phyloP scores from a whole-genome alignment of 1,139 yeast genomes.

The Scheffersomyces cryptocercus region DNA sequence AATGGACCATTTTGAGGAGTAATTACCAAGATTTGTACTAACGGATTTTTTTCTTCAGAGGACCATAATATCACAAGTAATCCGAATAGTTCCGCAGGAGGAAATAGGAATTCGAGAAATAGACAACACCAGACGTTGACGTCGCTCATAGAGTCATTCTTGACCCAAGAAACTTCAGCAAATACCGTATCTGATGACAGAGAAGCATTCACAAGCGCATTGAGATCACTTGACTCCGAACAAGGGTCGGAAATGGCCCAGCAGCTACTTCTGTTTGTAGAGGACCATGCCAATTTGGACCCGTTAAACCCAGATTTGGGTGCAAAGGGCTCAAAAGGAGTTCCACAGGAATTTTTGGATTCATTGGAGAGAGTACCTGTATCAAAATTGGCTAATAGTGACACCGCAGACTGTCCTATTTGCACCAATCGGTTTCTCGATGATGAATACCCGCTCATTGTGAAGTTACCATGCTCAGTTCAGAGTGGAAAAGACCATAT shows the following conservation, averaged over 20 bases:
- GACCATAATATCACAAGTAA: slow-evolving; percentile 31
- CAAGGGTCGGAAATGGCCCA: slow-evolving; percentile 34
- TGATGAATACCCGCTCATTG: slow-evolving; percentile 80
- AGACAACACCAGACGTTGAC: slow-evolving; percentile 40
- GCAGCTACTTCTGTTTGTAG: slow-evolving; percentile 27
- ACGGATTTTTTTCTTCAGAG: slow-evolving; percentile 15
- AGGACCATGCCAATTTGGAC: slow-evolving; percentile 11
- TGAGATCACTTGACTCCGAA: slow-evolving; percentile 30
- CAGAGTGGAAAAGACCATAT: slow-evolving; percentile 51
- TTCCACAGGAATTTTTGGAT: slow-evolving; percentile 70
- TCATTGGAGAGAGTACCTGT: slow-evolving; percentile 69
- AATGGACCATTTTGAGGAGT: too few species aligned
- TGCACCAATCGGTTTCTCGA: slow-evolving; percentile 74
- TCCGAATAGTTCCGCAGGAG: slow-evolving; percentile 9
- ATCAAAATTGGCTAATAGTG: slow-evolving; percentile 49
- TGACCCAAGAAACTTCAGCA: slow-evolving; percentile 18
- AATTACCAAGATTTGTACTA: neutral
- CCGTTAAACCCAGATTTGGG: neutral
- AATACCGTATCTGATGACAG: slow-evolving; percentile 8
- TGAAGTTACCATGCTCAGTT: slow-evolving; percentile 70
- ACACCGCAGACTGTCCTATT: slow-evolving; percentile 71
- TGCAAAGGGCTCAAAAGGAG: slow-evolving; percentile 44
- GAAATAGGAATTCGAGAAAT: slow-evolving; percentile 4
- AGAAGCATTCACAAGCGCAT: slow-evolving; percentile 31
- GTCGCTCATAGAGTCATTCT: slow-evolving; percentile 36